Conservation (phyloP, 495 filamentous ascomycete genomes). For the Penicillium atrosanguineum region DNA sequence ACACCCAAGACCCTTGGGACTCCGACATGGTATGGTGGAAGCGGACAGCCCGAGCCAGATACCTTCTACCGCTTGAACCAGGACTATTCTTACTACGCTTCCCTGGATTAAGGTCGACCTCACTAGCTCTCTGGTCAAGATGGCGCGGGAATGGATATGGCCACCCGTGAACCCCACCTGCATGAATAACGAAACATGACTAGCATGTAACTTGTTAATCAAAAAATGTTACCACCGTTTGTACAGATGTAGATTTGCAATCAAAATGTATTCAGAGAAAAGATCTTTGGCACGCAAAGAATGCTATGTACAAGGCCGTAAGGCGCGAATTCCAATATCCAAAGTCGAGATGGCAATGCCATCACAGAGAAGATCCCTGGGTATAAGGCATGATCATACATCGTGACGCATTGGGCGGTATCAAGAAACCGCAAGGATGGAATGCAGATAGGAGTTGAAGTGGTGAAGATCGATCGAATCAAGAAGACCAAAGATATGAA, state of each 20-base stretch:
- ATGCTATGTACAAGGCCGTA: not conserved
- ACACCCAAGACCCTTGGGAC: conserved; percentile 32
- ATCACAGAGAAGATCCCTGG: not conserved
- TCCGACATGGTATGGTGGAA: conserved; percentile 34
- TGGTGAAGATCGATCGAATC: not conserved
- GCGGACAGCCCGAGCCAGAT: conserved; percentile 29
- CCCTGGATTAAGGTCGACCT: not conserved
- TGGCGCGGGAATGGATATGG: not conserved
- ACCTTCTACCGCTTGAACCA: conserved; percentile 34
- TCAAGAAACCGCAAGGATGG: not conserved
- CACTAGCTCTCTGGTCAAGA: not conserved
- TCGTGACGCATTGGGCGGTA: conserved; percentile 8
- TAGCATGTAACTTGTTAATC: not conserved
- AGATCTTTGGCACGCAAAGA: not conserved
- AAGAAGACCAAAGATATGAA: not conserved
- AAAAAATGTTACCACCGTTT: not conserved
- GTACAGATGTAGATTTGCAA: too few relatives aligned
- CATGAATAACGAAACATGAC: not conserved
- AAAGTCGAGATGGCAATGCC: not conserved
- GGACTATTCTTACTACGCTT: conserved; percentile 30
- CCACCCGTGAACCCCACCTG: too few relatives aligned
- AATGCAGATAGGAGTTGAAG: not conserved
- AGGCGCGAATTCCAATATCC: not conserved
- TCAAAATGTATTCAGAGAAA: not conserved
- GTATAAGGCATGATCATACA: conserved; percentile 15